A percentile compares a stretch with the other conserved stretches of the same genome.
phyloP scores from a whole-genome alignment of 129 eudicot genomes.

The Helichrysum umbraculigerum region DNA sequence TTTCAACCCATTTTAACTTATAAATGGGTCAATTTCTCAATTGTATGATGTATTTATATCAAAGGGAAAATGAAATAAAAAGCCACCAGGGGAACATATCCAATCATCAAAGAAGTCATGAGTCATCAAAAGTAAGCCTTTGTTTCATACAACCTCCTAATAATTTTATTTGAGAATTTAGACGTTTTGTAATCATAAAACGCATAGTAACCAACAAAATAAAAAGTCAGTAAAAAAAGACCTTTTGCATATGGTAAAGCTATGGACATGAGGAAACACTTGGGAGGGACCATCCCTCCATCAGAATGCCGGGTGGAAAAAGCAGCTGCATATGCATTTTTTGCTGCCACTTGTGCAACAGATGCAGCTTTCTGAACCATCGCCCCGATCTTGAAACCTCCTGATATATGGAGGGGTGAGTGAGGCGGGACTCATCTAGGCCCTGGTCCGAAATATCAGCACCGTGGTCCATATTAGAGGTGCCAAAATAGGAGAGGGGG shows the following conservation, averaged over 20 bases:
- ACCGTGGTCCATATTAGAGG: neutral
- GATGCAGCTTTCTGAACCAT: constrained; percentile 84
- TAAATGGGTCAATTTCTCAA: too few relatives aligned
- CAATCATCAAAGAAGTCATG: too few relatives aligned
- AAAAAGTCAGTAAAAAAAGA: too few relatives aligned
- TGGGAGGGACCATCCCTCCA: constrained; percentile 83
- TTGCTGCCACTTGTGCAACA: constrained; percentile 85
- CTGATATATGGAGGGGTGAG: constrained; percentile 53
- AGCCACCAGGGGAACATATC: too few relatives aligned
- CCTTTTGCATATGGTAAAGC: constrained; percentile 95
- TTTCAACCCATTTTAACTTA: too few relatives aligned
- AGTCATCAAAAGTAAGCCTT: too few relatives aligned
- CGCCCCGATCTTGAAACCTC: constrained; percentile 59
- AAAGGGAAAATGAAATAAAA: too few relatives aligned
- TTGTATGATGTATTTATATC: too few relatives aligned
- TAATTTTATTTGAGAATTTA: too few relatives aligned
- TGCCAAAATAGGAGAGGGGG: neutral
- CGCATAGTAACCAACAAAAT: too few relatives aligned
- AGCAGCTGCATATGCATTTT: constrained; percentile 88
- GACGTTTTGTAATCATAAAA: too few relatives aligned
- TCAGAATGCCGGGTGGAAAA: constrained; percentile 51
- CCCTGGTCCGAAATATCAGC: constrained; percentile 63
- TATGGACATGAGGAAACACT: constrained; percentile 92
- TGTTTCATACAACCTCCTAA: too few relatives aligned
- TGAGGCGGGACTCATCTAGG: constrained; percentile 56